These are phyloP conservation scores for Globisporangium recalcitrans DNA, from an alignment of 352 stramenopile species.

Conservation along the genomic window DNA sequence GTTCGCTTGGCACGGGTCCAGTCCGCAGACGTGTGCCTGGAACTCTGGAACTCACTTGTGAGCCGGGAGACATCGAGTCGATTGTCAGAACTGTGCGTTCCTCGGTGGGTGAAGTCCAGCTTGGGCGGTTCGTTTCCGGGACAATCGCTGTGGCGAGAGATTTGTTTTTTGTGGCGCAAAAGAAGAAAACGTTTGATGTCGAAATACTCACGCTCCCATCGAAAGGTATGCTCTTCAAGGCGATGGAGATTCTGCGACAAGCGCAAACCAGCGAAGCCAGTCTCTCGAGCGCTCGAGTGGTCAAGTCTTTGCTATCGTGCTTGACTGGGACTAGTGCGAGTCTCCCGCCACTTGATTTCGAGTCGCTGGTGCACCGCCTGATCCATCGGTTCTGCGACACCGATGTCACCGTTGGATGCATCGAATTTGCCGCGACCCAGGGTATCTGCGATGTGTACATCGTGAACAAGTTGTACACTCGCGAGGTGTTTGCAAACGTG, in stretches of 20 bases:
- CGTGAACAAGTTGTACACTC: slow-evolving; percentile 16
- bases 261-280: slow-evolving; percentile 12
- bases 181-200: slow-evolving; percentile 46
- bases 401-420: slow-evolving; percentile 20
- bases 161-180: slow-evolving; percentile 35
- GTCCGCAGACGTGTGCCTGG: neutral
- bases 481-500: slow-evolving; percentile 2
- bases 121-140: slow-evolving; percentile 20
- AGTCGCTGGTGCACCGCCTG: slow-evolving; percentile 11
- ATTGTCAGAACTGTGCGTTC: slow-evolving; percentile 22
- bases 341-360: slow-evolving; percentile 13
- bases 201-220: slow-evolving; percentile 31
- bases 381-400: slow-evolving; percentile 13
- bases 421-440: slow-evolving; percentile 34
- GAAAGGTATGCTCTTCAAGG: slow-evolving; percentile 26
- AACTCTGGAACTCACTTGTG: slow-evolving; percentile 2
- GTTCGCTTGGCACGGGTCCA: neutral
- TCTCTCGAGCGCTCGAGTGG: neutral
- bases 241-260: slow-evolving; percentile 28
- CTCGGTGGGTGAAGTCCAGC: slow-evolving; percentile 11
- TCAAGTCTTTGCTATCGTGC: slow-evolving; percentile 13
- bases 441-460: slow-evolving; percentile 32
- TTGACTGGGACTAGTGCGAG: slow-evolving; percentile 5
- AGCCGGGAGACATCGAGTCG: slow-evolving; percentile 14
- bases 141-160: slow-evolving; percentile 28